Percentiles rank a stretch among this genome's conserved stretches.
phyloP scores from a whole-genome alignment of 441 rosid species.

The Breynia disticha region DNA sequence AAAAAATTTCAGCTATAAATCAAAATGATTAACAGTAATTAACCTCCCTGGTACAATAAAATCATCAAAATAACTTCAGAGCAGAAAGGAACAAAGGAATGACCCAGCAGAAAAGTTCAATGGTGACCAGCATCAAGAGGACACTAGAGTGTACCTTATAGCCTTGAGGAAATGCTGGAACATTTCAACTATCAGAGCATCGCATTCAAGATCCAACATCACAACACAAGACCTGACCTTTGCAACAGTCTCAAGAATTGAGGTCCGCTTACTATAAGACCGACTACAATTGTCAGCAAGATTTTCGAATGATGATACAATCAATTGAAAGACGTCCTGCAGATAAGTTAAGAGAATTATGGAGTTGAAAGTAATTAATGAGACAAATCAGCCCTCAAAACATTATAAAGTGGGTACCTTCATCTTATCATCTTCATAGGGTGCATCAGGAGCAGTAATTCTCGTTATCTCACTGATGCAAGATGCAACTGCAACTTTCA shows the following conservation, averaged over 20 bases:
- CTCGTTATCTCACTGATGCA: slow-evolving; percentile 92
- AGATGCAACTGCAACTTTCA: slow-evolving; percentile 71
- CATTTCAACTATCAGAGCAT: slow-evolving; percentile 65
- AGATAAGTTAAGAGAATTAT: slow-evolving; percentile 8
- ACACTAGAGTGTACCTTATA: slow-evolving; percentile 21
- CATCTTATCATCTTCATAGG: slow-evolving; percentile 77
- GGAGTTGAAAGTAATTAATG: too few species aligned
- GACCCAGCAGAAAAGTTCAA: not conserved
- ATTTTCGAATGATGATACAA: slow-evolving; percentile 49
- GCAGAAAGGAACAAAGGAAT: not conserved
- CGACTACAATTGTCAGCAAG: slow-evolving; percentile 49
- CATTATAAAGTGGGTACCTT: slow-evolving; percentile 36
- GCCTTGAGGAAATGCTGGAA: slow-evolving; percentile 42
- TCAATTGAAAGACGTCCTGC: slow-evolving; percentile 31
- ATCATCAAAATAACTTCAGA: too few species aligned
- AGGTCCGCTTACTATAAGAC: slow-evolving; percentile 51
- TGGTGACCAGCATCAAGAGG: not conserved
- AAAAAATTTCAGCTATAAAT: not conserved
- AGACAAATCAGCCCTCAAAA: too few species aligned
- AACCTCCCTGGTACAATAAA: not conserved
- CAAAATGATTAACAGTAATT: not conserved
- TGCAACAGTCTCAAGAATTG: slow-evolving; percentile 82
- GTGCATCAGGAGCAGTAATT: slow-evolving; percentile 96
- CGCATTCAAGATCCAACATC: slow-evolving; percentile 92
- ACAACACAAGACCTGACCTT: slow-evolving; percentile 84